Evolutionary conservation across 768 basidiomycete genomes (phyloP).

Genomic region (Rhodosporidiobolus odoratus): DNA sequence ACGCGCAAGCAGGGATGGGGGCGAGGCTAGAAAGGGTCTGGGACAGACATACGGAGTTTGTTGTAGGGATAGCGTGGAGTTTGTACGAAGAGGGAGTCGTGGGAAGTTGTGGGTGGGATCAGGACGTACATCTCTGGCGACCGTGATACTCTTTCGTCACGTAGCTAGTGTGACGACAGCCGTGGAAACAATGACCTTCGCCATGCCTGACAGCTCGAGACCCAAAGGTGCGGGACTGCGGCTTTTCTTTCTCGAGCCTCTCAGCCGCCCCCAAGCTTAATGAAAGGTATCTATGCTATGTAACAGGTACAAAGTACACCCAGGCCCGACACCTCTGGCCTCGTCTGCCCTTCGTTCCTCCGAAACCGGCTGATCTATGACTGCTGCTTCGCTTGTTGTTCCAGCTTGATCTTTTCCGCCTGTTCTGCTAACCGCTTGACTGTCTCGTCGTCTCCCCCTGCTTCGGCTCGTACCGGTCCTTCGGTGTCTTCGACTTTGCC

Average conservation of each 20-base stretch:
- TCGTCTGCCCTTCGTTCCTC: not conserved
- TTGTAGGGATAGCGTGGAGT: conserved; percentile 87
- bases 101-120: conserved; percentile 90
- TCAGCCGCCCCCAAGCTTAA: too few relatives aligned
- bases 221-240: too few relatives aligned
- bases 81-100: conserved; percentile 78
- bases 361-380: not conserved
- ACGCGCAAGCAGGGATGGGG: conserved; percentile 50
- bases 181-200: not conserved
- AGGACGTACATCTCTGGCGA: conserved; percentile 66
- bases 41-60: conserved; percentile 89
- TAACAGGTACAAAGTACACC: not conserved
- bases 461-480: not conserved
- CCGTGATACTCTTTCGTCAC: too few relatives aligned
- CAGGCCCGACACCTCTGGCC: not conserved
- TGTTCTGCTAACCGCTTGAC: conserved; percentile 18
- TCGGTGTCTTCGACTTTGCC: conserved; percentile 18
- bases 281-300: too few relatives aligned
- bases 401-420: conserved; percentile 26
- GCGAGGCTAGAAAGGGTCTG: conserved; percentile 62
- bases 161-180: not conserved
- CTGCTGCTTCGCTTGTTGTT: conserved; percentile 20
- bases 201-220: too few relatives aligned
- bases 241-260: too few relatives aligned
- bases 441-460: not conserved